Evolutionary conservation across 2,329 filamentous ascomycete species (phyloP).

Genomic region (Fusarium protoensiforme): DNA sequence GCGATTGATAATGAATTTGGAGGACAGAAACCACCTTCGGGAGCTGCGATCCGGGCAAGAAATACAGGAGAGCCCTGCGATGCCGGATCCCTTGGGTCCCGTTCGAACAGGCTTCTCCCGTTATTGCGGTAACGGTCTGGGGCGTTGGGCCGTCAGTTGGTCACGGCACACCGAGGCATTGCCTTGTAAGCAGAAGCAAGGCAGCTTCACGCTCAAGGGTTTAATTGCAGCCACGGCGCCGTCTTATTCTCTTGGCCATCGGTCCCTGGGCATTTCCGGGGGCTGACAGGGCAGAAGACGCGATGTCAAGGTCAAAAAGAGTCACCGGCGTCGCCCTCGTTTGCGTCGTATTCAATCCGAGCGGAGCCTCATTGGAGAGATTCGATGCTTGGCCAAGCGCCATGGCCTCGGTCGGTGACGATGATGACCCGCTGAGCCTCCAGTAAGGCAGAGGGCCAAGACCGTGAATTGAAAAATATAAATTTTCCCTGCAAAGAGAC

Average conservation of each 20-base stretch:
- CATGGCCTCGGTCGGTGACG: background rate
- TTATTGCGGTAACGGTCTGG: background rate
- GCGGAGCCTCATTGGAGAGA: background rate
- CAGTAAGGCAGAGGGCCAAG: background rate
- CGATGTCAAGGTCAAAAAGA: background rate
- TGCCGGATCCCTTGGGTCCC: background rate
- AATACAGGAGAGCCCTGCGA: background rate
- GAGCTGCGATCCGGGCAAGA: background rate
- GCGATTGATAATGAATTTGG: slow-evolving; percentile 35
- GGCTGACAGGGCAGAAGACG: background rate
- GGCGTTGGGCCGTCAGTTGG: background rate
- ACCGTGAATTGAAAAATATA: background rate
- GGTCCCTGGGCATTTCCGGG: slow-evolving; percentile 12
- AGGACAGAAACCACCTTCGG: slow-evolving; percentile 13
- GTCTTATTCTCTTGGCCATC: slow-evolving; percentile 2
- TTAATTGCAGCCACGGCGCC: slow-evolving; percentile 12
- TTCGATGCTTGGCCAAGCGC: background rate
- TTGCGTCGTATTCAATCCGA: background rate
- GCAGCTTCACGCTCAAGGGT: background rate
- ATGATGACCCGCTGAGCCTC: background rate
- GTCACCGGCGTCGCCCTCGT: background rate
- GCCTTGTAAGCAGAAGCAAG: background rate
- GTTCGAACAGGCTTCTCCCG: background rate
- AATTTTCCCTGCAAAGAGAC: background rate
- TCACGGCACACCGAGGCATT: background rate